Evolutionary conservation across 306 rosid species (phyloP).

Genomic region (Cucurbita maxima): DNA sequence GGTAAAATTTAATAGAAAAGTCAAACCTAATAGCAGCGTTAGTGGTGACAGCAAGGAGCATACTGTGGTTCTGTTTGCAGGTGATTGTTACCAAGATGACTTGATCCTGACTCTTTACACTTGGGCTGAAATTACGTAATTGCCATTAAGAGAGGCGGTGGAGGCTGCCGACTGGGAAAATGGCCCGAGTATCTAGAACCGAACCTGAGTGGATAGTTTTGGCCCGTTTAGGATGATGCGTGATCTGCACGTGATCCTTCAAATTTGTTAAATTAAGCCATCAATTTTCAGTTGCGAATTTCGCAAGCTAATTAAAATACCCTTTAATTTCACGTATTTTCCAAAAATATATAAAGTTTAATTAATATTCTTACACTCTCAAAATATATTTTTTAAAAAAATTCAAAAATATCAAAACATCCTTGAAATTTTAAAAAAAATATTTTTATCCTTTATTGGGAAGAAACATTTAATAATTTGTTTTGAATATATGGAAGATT

Average conservation of each 20-base stretch:
- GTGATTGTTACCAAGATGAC: not conserved
- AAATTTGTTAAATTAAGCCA: not conserved
- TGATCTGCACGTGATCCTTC: not conserved
- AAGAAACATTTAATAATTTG: too few species aligned
- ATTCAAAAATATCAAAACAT: too few species aligned
- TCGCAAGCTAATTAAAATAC: too few species aligned
- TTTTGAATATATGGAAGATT: too few species aligned
- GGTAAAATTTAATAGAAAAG: not conserved
- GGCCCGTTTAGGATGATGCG: not conserved
- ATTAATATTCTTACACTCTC: too few species aligned
- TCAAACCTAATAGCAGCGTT: not conserved
- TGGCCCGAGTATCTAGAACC: not conserved
- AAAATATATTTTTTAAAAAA: too few species aligned
- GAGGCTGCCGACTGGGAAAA: not conserved
- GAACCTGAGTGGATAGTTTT: not conserved
- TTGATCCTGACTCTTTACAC: not conserved
- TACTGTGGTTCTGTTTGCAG: not conserved
- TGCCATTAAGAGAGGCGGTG: not conserved
- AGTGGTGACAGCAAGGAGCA: not conserved
- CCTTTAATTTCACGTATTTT: too few species aligned
- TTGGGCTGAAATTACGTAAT: not conserved
- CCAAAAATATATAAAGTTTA: too few species aligned
- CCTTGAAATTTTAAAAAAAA: too few species aligned
- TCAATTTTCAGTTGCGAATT: too few species aligned
- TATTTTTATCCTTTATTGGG: too few species aligned